Conservation (phyloP, 2,329 filamentous ascomycete species). For the Bimuria novae-zelandiae region DNA sequence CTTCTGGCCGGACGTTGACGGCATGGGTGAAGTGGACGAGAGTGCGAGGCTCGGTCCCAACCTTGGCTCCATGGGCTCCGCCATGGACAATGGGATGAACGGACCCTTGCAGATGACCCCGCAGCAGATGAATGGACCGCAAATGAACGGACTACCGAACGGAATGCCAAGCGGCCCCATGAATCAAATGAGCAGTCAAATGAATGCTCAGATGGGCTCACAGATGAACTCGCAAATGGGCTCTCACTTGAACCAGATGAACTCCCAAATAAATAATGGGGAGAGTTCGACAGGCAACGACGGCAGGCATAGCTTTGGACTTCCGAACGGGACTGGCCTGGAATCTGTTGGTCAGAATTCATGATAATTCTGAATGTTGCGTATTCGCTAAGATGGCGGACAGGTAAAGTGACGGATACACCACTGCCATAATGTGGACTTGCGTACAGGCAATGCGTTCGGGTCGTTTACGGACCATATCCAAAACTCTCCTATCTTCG, state of each 20-base stretch:
- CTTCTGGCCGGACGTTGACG: slow-evolving; percentile 56
- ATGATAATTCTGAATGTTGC: neutral
- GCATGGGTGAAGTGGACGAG: slow-evolving; percentile 54
- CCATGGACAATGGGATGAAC: slow-evolving; percentile 28
- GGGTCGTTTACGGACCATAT: neutral
- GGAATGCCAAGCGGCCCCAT: slow-evolving; percentile 12
- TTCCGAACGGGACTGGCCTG: slow-evolving; percentile 22
- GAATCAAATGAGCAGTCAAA: slow-evolving; percentile 14
- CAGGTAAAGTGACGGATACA: neutral
- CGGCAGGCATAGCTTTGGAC: slow-evolving; percentile 25
- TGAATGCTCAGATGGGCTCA: slow-evolving; percentile 20
- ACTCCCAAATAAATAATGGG: slow-evolving; percentile 15
- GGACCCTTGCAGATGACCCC: slow-evolving; percentile 6
- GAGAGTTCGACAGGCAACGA: slow-evolving; percentile 28
- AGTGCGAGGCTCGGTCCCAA: slow-evolving; percentile 27
- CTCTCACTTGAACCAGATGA: slow-evolving; percentile 17
- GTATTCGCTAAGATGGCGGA: neutral
- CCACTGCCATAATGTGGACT: neutral
- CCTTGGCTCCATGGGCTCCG: slow-evolving; percentile 22
- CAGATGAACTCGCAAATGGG: slow-evolving; percentile 16
- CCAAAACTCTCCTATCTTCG: neutral
- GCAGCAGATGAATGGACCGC: slow-evolving; percentile 21
- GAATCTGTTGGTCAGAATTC: slow-evolving; percentile 12
- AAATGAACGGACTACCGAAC: slow-evolving; percentile 24
- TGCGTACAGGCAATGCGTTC: neutral